Conservation (phyloP, 2,329 filamentous ascomycete genomes). For the Aspergillus amoenus region DNA sequence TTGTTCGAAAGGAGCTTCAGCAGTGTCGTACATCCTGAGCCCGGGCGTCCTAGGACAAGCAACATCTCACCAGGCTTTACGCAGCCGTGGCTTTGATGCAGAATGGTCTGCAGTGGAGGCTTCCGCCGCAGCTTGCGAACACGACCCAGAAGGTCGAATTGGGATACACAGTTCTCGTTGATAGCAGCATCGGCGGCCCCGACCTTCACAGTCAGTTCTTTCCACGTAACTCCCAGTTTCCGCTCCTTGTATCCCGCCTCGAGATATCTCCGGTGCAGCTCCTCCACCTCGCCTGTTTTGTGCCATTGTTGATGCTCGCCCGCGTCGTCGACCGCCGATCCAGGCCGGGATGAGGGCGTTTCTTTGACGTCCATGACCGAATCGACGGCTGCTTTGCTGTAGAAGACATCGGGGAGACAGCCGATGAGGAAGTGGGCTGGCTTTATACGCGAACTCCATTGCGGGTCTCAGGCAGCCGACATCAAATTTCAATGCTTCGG, state of each 20-base stretch:
- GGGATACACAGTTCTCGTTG: not conserved
- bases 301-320: no score
- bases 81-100: not conserved
- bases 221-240: slow-evolving; percentile 27
- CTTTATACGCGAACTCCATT: no score
- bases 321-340: no score
- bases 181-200: not conserved
- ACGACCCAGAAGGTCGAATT: not conserved
- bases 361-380: no score
- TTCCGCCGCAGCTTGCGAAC: not conserved
- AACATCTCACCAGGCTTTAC: not conserved
- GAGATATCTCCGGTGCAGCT: no score
- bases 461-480: no score
- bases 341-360: no score
- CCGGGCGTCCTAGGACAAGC: not conserved
- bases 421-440: no score
- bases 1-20: slow-evolving; percentile 68
- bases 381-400: no score
- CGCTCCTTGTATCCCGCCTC: slow-evolving; percentile 31
- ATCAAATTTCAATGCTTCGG: no score
- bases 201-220: not conserved
- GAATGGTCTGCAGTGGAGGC: not conserved
- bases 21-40: slow-evolving; percentile 21
- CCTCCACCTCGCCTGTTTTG: no score
- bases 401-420: no score